Base-by-base conservation (phyloP, 495 filamentous ascomycete genomes). In the Cryomyces minteri region DNA sequence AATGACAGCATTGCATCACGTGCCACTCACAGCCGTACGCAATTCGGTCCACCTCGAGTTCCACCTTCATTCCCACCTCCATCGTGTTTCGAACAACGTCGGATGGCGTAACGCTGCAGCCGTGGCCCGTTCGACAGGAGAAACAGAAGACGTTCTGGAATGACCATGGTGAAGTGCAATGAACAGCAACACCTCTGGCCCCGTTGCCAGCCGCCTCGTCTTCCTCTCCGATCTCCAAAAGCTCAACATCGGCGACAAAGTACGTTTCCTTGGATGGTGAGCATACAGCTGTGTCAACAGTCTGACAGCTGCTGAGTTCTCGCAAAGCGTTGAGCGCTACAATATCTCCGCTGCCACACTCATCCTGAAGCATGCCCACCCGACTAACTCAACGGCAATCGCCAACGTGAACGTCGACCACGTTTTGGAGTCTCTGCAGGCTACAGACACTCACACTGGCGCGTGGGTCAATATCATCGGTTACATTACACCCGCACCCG, bases 231-330 rank as follows among this genome's bases (percentile, higher is more conserved):
- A 73, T 32, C 65, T 94, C 5, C 62, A 65, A 11, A 59, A 54
- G 30, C 64, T 67, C 33, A 62, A 68, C 25, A 53, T 67, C 11
- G 78, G 81, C 33, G 66, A 74, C 10, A 95, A 95, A 62, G 75
- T 95, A 48, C 77, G 88, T 44, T 94, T 95, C 62, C 67, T 95
- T 28, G 88, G 86, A 61, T 95, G 88, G 87, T 90, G 69, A 66
- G 76, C 60, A 29, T 38, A 38, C 9, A 9, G 2, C 3, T 3
- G 3, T 38, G 38, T 43, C 29, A 38, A 9, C 34, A 38, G 1
- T 1, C 3, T 10, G 9, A 38, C 12, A 38, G 34, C 12, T 50
- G 46, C 33, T 14, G 42, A 33, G 40, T 49, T 47, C 18, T 25
- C 51, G 58, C 47, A 38, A 38, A 93, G 85, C 56, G 82, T 92